Evolutionary conservation across 805 yeast species (phyloP), one percentile per base, ranked within the genome.

Genomic region (Pichia kluyveri): DNA sequence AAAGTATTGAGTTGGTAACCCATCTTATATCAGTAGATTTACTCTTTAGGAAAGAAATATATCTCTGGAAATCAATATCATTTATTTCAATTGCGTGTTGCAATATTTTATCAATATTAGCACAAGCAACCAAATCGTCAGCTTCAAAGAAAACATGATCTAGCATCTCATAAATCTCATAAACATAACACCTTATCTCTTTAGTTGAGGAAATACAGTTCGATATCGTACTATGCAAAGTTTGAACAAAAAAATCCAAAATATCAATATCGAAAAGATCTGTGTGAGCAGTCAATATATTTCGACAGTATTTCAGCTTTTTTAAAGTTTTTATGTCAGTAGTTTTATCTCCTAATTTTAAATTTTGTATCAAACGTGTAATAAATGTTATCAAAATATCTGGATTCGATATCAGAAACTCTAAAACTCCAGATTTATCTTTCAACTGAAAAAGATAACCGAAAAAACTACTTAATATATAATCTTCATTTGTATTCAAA

Each of bases 1-100:
- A 42, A 2, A 42, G n/a, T 10, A 46, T 8, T 11, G 45, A 46
- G 15, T 46, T 46, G 23, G 31, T 38, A 3, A 34, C 42, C 49
- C 49, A 46, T 10, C 5, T 14, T 11, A 18, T 8, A 38, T 42
- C 45, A 19, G 42, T 42, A 5, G 17, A 15, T 17, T 28, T 19
- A 8, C 26, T 32, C 15, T 10, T 15, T n/a, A 37, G n/a, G 4
- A 37, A 17, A 4, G 12, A 1, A 7, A 31, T 32, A 32, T 46
- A 46, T 7, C 8, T 14, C 9, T 34, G 10, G 17, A 34, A 34
- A 34, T 34, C 37, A 14, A 34, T 34, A 18, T 46, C 45, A 6
- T 32, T 9, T 5, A 46, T 27, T 3, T 15, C 4, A 10, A 39
- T 26, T 3, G 31, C 26, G 26, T 38, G 31, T 14, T 39, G 42